A percentile compares a stretch with the other conserved stretches of the same genome.
Evolutionary conservation across 2,329 filamentous ascomycete genomes (phyloP).

Genomic region (Aspergillus persii): DNA sequence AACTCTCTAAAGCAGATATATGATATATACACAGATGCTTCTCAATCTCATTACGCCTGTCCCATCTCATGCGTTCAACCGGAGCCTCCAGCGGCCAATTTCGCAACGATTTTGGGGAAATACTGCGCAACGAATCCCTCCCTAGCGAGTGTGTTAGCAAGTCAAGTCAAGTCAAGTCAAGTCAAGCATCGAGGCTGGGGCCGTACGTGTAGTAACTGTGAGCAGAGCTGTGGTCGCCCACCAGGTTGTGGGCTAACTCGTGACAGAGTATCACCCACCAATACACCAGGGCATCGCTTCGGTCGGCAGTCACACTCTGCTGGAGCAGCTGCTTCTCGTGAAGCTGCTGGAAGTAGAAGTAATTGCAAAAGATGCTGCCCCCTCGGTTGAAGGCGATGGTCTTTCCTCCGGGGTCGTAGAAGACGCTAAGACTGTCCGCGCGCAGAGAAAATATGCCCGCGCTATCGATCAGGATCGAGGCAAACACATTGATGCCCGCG

Average conservation of each 20-base stretch:
- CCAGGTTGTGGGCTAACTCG: slow-evolving; percentile 92
- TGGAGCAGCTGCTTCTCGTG: slow-evolving; percentile 57
- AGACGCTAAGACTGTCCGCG: slow-evolving; percentile 73
- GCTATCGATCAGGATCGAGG: slow-evolving; percentile 65
- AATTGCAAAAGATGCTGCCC: slow-evolving; percentile 90
- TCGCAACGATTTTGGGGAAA: slow-evolving; percentile 66
- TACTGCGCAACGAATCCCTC: slow-evolving; percentile 78
- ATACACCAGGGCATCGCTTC: slow-evolving; percentile 71
- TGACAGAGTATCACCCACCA: slow-evolving; percentile 98
- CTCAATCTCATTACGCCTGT: too few species aligned
- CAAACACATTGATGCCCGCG: slow-evolving; percentile 66
- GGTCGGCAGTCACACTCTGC: slow-evolving; percentile 42
- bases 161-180: neutral
- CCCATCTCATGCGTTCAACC: too few species aligned
- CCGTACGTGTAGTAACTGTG: slow-evolving; percentile 72
- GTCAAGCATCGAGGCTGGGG: neutral
- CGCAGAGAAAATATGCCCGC: slow-evolving; percentile 70
- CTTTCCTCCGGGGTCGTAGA: slow-evolving; percentile 73
- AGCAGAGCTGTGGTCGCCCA: slow-evolving; percentile 70
- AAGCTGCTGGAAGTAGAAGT: slow-evolving; percentile 79
- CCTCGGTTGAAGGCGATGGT: slow-evolving; percentile 91
- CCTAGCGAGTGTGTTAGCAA: slow-evolving; percentile 37
- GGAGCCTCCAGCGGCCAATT: slow-evolving; percentile 33
- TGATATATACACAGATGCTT: too few species aligned
- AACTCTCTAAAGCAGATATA: too few species aligned